Conservation (phyloP, 768 basidiomycete genomes). For the Pleurotus tuoliensis region DNA sequence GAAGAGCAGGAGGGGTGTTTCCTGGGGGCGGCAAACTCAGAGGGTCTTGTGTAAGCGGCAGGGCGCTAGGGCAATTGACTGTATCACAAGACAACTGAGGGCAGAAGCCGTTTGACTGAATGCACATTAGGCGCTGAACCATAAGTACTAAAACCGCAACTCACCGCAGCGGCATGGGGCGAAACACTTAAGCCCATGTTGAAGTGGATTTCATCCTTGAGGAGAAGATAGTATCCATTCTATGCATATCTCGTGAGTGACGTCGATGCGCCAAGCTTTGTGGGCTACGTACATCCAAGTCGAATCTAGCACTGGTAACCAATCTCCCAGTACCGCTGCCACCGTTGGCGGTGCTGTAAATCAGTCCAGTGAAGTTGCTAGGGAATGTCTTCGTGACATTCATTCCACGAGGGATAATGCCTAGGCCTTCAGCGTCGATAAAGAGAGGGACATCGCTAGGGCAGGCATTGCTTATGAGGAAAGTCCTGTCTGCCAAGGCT, state of each 20-base stretch:
- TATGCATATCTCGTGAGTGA: constrained; percentile 3
- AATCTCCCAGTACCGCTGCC: constrained; percentile 12
- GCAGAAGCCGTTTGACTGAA: constrained; percentile 14
- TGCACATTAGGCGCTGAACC: background rate
- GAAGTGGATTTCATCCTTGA: constrained; percentile 24
- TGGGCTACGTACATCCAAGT: constrained; percentile 8
- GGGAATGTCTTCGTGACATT: constrained; percentile 12
- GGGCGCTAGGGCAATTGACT: background rate
- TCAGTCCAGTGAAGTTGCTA: constrained; percentile 12
- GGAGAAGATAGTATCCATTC: constrained; percentile 26
- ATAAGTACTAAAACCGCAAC: background rate
- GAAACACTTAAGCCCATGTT: constrained; percentile 28
- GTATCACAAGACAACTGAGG: constrained; percentile 14
- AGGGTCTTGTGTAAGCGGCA: constrained; percentile 14
- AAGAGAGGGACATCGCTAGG: constrained; percentile 17
- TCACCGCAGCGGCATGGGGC: constrained; percentile 16
- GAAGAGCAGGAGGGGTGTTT: background rate
- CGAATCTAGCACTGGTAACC: constrained; percentile 21
- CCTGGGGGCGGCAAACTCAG: background rate
- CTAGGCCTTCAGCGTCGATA: constrained; percentile 12
- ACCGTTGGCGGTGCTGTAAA: constrained; percentile 19
- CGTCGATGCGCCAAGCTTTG: constrained; percentile 1
- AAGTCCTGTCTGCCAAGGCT: background rate
- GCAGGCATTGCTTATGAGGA: constrained; percentile 19
- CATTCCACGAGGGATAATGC: constrained; percentile 12